A percentile compares a stretch with the other conserved stretches of the same genome.
These are phyloP conservation scores for Beta lomatogona DNA, from an alignment of 179 eudicot species.

Conservation along the genomic window DNA sequence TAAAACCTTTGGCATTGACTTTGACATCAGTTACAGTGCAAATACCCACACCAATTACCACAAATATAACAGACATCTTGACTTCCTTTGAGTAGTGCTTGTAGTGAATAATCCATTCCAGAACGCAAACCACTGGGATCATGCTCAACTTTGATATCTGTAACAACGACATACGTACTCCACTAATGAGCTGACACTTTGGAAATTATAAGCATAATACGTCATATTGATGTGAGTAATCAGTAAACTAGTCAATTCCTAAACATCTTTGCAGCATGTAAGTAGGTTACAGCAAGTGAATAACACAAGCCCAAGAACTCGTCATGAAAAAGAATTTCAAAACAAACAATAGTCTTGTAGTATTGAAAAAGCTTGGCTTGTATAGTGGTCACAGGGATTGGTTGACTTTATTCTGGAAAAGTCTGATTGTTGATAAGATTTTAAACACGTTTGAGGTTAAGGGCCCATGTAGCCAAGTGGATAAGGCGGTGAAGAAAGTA, in stretches of 20 bases:
- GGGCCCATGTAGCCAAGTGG: no score
- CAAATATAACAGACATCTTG: conserved; percentile 73
- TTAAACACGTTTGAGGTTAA: no score
- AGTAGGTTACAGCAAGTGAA: neutral
- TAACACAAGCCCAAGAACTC: neutral
- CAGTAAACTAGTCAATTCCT: neutral
- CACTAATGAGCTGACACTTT: neutral
- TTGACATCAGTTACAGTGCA: conserved; percentile 84
- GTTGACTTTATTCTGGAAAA: no score
- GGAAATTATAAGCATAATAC: neutral
- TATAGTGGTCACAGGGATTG: no score
- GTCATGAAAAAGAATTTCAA: no score
- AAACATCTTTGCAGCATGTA: neutral
- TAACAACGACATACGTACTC: conserved; percentile 18
- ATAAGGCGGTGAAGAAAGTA: no score
- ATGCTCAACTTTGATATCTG: conserved; percentile 83
- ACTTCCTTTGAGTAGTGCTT: conserved; percentile 70
- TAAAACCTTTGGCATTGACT: conserved; percentile 74
- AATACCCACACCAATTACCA: conserved; percentile 80
- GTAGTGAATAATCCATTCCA: conserved; percentile 79
- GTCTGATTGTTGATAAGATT: no score
- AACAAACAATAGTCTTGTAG: no score
- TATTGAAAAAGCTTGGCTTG: no score
- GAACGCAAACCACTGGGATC: conserved; percentile 78
- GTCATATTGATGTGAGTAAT: neutral